A percentile compares a stretch with the other conserved stretches of the same genome.
phyloP scores from a whole-genome alignment of 352 stramenopile species.

The Pythium biforme region DNA sequence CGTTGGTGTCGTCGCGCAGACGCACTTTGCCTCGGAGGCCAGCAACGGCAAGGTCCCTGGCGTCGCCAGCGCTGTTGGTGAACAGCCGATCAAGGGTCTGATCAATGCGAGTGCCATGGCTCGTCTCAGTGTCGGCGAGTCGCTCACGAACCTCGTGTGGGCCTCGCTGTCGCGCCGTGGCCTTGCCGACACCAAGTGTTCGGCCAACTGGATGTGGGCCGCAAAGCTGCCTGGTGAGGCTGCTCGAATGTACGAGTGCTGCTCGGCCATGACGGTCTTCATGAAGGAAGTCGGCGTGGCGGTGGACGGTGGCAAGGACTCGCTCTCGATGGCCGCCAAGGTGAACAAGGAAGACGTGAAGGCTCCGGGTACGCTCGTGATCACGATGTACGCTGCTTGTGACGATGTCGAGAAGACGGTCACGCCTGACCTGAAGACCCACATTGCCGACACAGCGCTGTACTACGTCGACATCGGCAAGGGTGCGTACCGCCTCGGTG shows the following conservation, averaged over 20 bases:
- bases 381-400: constrained; percentile 97
- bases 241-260: constrained; percentile 98
- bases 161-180: constrained; percentile 87
- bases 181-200: constrained; percentile 97
- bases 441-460: constrained; percentile 75
- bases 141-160: constrained; percentile 99
- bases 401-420: constrained; percentile 97
- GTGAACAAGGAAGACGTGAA: constrained; percentile 96
- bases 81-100: constrained; percentile 97
- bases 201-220: constrained; percentile 99
- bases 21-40: constrained; percentile 85
- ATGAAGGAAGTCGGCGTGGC: constrained; percentile 95
- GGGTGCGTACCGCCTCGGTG: constrained; percentile 92
- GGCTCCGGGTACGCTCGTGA: constrained; percentile 95
- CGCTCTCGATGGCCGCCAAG: constrained; percentile 98
- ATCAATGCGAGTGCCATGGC: constrained; percentile 95
- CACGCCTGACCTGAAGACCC: constrained; percentile 96
- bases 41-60: constrained; percentile 87
- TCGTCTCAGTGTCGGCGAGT: constrained; percentile 95
- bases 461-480: constrained; percentile 96
- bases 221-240: constrained; percentile 98
- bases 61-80: constrained; percentile 95
- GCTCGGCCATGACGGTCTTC: constrained; percentile 93
- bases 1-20: constrained; percentile 96
- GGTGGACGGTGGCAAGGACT: constrained; percentile 99